Conservation (phyloP, 768 basidiomycete species). For the Suillus discolor region DNA sequence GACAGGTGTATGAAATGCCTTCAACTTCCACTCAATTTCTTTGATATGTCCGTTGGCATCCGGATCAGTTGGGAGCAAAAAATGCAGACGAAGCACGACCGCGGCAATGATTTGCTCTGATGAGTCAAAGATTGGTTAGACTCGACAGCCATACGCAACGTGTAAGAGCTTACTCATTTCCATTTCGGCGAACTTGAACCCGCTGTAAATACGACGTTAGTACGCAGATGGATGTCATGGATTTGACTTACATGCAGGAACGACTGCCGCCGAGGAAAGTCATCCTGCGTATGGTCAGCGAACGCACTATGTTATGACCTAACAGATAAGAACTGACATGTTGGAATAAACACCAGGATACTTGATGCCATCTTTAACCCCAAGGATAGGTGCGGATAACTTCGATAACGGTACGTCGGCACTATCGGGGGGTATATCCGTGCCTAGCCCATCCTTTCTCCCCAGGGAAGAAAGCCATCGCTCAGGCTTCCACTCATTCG, state of each 20-base stretch:
- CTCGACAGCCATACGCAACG: neutral
- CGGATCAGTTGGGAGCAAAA: neutral
- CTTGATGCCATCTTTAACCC: slow-evolving; percentile 1
- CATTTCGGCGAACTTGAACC: slow-evolving; percentile 9
- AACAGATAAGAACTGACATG: slow-evolving; percentile 31
- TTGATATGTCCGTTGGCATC: neutral
- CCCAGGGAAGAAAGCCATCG: slow-evolving; percentile 37
- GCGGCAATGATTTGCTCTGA: neutral
- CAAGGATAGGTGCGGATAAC: neutral
- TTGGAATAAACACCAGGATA: slow-evolving; percentile 48
- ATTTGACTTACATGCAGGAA: slow-evolving; percentile 5
- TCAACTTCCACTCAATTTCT: neutral
- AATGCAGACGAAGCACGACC: neutral
- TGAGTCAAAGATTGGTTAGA: neutral
- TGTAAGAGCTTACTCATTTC: slow-evolving; percentile 1
- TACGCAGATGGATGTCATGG: slow-evolving; percentile 42
- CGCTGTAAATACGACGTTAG: neutral
- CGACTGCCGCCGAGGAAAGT: slow-evolving; percentile 3
- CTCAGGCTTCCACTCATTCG: slow-evolving; percentile 48
- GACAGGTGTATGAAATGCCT: neutral
- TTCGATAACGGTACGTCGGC: neutral
- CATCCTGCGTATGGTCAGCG: neutral
- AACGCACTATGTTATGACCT: neutral
- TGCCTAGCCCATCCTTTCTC: slow-evolving; percentile 4
- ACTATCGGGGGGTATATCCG: slow-evolving; percentile 34